Evolutionary conservation across 2,329 filamentous ascomycete species (phyloP).

Genomic region (Monosporascus sp.): DNA sequence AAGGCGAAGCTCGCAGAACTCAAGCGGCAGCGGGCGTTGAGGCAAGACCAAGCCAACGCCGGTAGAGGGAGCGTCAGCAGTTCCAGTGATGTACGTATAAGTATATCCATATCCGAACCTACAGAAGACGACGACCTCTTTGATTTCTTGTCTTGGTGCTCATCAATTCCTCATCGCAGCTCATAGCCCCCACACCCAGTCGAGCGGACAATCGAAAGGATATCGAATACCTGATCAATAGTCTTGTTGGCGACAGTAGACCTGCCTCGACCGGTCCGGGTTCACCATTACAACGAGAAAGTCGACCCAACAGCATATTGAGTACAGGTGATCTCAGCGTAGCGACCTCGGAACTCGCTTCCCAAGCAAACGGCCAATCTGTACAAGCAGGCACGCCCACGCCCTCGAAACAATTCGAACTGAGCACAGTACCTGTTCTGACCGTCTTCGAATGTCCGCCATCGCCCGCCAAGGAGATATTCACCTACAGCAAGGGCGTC

Average conservation of each 20-base stretch:
- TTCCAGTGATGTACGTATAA: slow-evolving; percentile 61
- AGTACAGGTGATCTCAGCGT: slow-evolving; percentile 77
- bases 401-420: slow-evolving; percentile 53
- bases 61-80: slow-evolving; percentile 64
- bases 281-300: slow-evolving; percentile 64
- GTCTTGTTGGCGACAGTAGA: slow-evolving; percentile 72
- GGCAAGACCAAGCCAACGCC: slow-evolving; percentile 68
- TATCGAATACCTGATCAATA: slow-evolving; percentile 81
- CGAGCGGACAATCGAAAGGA: slow-evolving; percentile 66
- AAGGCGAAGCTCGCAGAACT: slow-evolving; percentile 95
- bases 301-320: slow-evolving; percentile 79
- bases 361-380: slow-evolving; percentile 36
- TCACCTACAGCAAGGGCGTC: slow-evolving; percentile 95
- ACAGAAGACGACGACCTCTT: background rate
- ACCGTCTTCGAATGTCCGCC: slow-evolving; percentile 78
- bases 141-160: slow-evolving; percentile 5
- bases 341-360: slow-evolving; percentile 58
- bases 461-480: slow-evolving; percentile 72
- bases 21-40: slow-evolving; percentile 82
- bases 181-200: slow-evolving; percentile 64
- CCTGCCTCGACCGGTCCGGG: slow-evolving; percentile 60
- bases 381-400: slow-evolving; percentile 17
- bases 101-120: background rate
- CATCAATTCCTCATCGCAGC: slow-evolving; percentile 33
- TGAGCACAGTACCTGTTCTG: slow-evolving; percentile 67